Base-by-base conservation (phyloP, 2,329 filamentous ascomycete species). In the Graphium sp. region DNA sequence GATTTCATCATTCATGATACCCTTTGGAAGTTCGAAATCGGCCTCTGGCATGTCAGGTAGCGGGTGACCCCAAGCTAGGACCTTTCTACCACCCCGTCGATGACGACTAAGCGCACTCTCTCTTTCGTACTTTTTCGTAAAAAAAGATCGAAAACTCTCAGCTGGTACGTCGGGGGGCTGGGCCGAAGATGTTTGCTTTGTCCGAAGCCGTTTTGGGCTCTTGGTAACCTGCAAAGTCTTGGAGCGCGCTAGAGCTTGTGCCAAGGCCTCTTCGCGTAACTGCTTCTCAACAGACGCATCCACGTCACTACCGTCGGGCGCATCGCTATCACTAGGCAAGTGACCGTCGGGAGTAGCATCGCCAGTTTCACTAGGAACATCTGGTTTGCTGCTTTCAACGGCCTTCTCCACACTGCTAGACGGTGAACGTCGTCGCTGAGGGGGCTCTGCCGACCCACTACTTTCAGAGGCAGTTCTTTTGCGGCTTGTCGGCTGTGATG, bases 121-220 rank as follows among this genome's bases (percentile, higher is more conserved):
- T 16, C 87, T 75, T 35, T 87, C 65, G 43, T 91, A 74, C 15
- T 66, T 72, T 52, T 89, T 84, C 12, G 64, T 50, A 46, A 84
- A 95, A 55, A 94, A 94, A 0, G 82, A 92, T n/a, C 60, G 77
- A 44, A 94, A 84, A 21, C 80, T 76, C 33, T 62, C 66, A 3
- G 49, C 49, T 8, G 56, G 53, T 17, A 50, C 43, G 12, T 55
- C 45, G 19, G 47, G 45, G 15, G 34, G 36, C 7, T 39, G 37
- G 11, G 39, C 39, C n/a, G 41, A 39, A 9, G 39, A 37, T 20
- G 27, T 31, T 46, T 40, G 23, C 39, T 39, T 22, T 41, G 36
- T 9, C 20, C 12, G 25, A 25, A 28, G 17, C 27, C 28, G 31
- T 27, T 39, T 34, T 26, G 40, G 31, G 30, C 30, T 36, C 47